Conservation (phyloP, 2,329 filamentous ascomycete genomes). For the Xylariaceae sp. region DNA sequence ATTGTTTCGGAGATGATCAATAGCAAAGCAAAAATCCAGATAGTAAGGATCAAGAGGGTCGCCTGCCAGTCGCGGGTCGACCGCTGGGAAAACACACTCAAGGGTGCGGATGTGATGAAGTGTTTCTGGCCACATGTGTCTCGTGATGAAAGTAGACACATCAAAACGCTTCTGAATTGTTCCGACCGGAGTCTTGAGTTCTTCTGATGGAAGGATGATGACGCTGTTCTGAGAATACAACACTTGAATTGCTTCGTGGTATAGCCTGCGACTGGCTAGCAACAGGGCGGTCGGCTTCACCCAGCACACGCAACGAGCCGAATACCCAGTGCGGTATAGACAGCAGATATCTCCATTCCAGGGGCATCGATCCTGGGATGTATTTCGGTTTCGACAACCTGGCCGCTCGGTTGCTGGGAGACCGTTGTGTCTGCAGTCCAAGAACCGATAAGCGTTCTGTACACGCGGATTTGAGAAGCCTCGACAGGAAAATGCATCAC, state of each 20-base stretch:
- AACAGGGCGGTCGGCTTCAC: neutral
- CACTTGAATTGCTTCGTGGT: constrained; percentile 8
- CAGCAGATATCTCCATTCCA: neutral
- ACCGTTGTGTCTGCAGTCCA: neutral
- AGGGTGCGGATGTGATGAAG: constrained; percentile 9
- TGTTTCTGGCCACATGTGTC: constrained; percentile 16
- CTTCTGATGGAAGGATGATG: constrained; percentile 8
- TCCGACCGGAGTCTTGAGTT: neutral
- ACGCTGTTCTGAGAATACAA: constrained; percentile 11
- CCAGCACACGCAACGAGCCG: constrained; percentile 14
- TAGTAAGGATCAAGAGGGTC: neutral
- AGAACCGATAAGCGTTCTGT: neutral
- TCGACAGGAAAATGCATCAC: too few species aligned
- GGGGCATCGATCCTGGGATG: too few species aligned
- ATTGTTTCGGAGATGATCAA: constrained; percentile 10
- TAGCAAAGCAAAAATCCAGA: constrained; percentile 12
- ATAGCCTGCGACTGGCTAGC: neutral
- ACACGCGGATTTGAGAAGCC: too few species aligned
- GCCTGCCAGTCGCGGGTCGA: neutral
- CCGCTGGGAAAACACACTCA: constrained; percentile 10
- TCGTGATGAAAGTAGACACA: constrained; percentile 13
- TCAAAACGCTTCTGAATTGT: constrained; percentile 9
- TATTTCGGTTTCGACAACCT: neutral
- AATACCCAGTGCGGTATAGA: constrained; percentile 6
- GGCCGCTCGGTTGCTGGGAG: neutral